Conservation (phyloP, 202 grass and related monocot species). For the Zizania palustris region DNA sequence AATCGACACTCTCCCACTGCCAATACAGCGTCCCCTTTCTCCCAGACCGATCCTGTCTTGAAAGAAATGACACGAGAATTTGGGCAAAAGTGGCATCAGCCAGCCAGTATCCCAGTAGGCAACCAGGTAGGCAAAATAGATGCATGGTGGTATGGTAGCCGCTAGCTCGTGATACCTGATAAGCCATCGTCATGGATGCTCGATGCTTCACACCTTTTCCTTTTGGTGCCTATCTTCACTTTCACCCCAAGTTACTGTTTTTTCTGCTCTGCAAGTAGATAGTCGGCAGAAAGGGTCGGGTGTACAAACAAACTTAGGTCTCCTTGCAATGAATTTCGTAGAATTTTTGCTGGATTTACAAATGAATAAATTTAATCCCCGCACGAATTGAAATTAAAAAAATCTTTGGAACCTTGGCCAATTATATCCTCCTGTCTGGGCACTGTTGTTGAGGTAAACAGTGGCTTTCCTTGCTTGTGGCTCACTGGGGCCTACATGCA, state of each 20-base stretch:
- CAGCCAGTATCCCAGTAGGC: too few relatives aligned
- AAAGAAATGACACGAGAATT: conserved; percentile 17
- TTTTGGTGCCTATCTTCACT: conserved; percentile 2
- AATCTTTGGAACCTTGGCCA: too few relatives aligned
- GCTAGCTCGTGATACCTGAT: conserved; percentile 5
- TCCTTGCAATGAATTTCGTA: not conserved
- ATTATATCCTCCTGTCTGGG: not conserved
- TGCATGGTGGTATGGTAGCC: not conserved
- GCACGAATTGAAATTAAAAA: too few relatives aligned
- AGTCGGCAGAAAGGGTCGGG: not conserved
- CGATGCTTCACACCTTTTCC: not conserved
- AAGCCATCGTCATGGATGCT: not conserved
- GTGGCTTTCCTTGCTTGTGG: not conserved
- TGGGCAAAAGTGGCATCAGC: not conserved
- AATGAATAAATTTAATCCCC: not conserved
- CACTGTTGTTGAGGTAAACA: not conserved
- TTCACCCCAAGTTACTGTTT: not conserved
- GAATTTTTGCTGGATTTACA: not conserved
- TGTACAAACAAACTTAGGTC: not conserved
- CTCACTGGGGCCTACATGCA: not conserved
- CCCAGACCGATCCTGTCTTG: not conserved
- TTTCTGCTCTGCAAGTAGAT: not conserved
- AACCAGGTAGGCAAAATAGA: not conserved
- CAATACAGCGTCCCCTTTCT: not conserved
- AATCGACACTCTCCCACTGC: not conserved